phyloP scores from a whole-genome alignment of 2,329 filamentous ascomycete species.

The Cadophora malorum region DNA sequence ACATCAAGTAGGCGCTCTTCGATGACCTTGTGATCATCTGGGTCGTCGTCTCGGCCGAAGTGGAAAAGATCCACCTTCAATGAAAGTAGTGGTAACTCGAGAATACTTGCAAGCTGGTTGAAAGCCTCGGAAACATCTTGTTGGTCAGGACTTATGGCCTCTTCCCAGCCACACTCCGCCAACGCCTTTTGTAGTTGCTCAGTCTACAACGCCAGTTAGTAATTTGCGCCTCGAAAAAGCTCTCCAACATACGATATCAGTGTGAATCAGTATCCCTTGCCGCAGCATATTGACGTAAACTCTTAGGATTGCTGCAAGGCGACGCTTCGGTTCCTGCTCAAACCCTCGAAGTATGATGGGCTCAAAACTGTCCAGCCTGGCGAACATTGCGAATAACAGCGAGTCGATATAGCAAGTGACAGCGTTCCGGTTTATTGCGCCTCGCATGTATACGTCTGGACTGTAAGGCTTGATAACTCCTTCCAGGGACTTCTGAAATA shows the following conservation, averaged over 20 bases:
- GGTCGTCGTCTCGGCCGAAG: slow-evolving; percentile 80
- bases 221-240: background rate
- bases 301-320: slow-evolving; percentile 77
- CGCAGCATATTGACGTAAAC: slow-evolving; percentile 94
- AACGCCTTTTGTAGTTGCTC: slow-evolving; percentile 82
- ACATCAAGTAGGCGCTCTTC: slow-evolving; percentile 91
- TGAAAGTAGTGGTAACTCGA: slow-evolving; percentile 86
- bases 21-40: slow-evolving; percentile 92
- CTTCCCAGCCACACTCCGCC: slow-evolving; percentile 86
- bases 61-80: slow-evolving; percentile 96
- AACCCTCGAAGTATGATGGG: slow-evolving; percentile 86
- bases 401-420: slow-evolving; percentile 97
- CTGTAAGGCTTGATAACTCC: slow-evolving; percentile 80
- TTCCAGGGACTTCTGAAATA: slow-evolving; percentile 82
- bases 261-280: slow-evolving; percentile 82
- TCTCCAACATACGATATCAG: slow-evolving; percentile 64
- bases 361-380: slow-evolving; percentile 87
- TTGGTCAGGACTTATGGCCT: slow-evolving; percentile 77
- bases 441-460: slow-evolving; percentile 73
- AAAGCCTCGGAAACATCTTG: slow-evolving; percentile 98
- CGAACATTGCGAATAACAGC: slow-evolving; percentile 94
- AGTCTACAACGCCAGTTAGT: slow-evolving; percentile 59
- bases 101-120: slow-evolving; percentile 88
- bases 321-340: slow-evolving; percentile 72
- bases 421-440: slow-evolving; percentile 82